Percentiles rank a stretch among this genome's conserved stretches.
phyloP scores from a whole-genome alignment of 2,329 filamentous ascomycete species.

The Beauveria bassiana region DNA sequence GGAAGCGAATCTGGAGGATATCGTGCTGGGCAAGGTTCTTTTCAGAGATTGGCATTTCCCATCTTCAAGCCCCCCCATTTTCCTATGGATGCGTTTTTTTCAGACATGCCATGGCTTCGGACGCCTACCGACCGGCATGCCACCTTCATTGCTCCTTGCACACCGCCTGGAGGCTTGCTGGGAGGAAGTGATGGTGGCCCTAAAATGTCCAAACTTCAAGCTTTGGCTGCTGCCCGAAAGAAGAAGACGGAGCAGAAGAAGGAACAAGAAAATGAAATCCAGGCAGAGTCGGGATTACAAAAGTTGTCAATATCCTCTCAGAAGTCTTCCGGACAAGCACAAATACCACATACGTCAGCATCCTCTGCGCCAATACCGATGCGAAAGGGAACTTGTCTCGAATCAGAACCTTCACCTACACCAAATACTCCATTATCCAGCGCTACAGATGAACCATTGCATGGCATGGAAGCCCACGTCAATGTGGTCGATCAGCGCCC shows the following conservation, averaged over 20 bases:
- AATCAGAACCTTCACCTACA: background rate
- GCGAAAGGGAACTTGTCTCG: background rate
- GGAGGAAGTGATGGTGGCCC: conserved; percentile 62
- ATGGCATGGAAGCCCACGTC: background rate
- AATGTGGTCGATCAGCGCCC: conserved; percentile 7
- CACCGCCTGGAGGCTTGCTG: conserved; percentile 58
- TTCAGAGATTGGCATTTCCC: conserved; percentile 12
- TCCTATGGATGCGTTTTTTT: conserved; percentile 43
- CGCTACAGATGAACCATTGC: background rate
- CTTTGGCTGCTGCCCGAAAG: conserved; percentile 76
- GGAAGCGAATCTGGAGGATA: conserved; percentile 10
- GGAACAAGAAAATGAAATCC: conserved; percentile 19
- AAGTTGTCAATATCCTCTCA: conserved; percentile 25
- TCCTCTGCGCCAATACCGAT: background rate
- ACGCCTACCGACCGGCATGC: conserved; percentile 59
- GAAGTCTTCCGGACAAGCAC: background rate
- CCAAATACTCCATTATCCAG: background rate
- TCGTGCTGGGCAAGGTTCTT: background rate
- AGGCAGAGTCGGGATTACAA: conserved; percentile 22
- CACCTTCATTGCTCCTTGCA: conserved; percentile 51
- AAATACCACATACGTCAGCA: background rate
- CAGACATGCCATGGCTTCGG: conserved; percentile 78
- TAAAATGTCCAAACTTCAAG: conserved; percentile 85
- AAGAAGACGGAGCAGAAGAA: conserved; percentile 66
- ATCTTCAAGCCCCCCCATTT: conserved; percentile 14